Evolutionary conservation across 75 land plant species (phyloP).

Genomic region (Gnetum montanum): DNA sequence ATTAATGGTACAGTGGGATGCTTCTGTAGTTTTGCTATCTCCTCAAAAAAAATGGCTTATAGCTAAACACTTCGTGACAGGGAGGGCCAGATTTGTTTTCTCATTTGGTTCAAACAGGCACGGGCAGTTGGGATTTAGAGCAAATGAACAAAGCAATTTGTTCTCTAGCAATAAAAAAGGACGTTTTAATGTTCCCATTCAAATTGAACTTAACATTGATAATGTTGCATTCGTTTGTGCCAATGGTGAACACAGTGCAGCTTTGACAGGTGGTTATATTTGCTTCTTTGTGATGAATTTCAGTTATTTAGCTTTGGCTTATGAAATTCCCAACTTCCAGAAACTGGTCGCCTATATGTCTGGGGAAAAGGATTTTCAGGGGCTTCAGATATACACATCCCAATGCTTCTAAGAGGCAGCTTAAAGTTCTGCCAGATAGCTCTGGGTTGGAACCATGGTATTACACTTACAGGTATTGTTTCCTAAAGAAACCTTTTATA

Average conservation of each 20-base stretch:
- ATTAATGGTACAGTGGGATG: too few species aligned
- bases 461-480: slow-evolving; percentile 66
- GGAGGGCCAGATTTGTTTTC: slow-evolving; percentile 33
- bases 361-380: slow-evolving; percentile 87
- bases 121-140: slow-evolving; percentile 70
- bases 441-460: slow-evolving; percentile 93
- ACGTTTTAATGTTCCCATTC: slow-evolving; percentile 27
- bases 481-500: too few species aligned
- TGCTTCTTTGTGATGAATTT: not conserved
- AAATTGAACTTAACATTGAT: slow-evolving; percentile 26
- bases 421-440: slow-evolving; percentile 41
- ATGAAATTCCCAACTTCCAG: slow-evolving; percentile 20
- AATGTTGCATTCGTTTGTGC: slow-evolving; percentile 37
- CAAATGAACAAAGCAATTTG: not conserved
- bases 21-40: too few species aligned
- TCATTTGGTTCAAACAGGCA: slow-evolving; percentile 80
- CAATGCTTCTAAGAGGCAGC: slow-evolving; percentile 17
- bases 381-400: slow-evolving; percentile 25
- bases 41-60: not conserved
- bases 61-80: slow-evolving; percentile 17
- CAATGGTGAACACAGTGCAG: slow-evolving; percentile 96
- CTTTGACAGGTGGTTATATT: slow-evolving; percentile 48
- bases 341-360: slow-evolving; percentile 50
- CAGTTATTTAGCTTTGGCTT: not conserved
- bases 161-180: slow-evolving; percentile 11